Base-by-base conservation (phyloP, 805 yeast species). In the Diddensiella caesifluorescens region DNA sequence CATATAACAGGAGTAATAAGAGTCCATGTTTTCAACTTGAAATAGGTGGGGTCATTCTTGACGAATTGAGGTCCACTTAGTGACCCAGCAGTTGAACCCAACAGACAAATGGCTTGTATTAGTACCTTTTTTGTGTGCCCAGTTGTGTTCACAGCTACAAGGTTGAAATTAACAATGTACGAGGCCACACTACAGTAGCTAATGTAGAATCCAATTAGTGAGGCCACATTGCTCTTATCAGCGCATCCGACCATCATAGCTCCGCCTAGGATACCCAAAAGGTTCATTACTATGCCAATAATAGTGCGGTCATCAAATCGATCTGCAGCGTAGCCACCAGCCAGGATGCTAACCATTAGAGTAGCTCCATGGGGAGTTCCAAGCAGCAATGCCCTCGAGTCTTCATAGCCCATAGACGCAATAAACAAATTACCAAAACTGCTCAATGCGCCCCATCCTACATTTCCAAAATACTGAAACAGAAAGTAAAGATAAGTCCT, bases 51-150 rank as follows among this genome's bases (percentile, higher is more conserved):
- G n/a, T n/a, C n/a, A n/a, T n/a, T n/a, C n/a, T n/a, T n/a, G 64
- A 82, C 82, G 16, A 81, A 68, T 58, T 80, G 86, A 4, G 89
- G 86, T 2, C 86, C 88, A 43, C 78, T 71, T 31, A 80, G 65
- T 56, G 79, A 77, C 13, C 83, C 82, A 33, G 75, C 71, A 26
- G 83, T 75, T 55, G 79, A 82, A 4, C 75, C 79, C 42, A 80
- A 68, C 59, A 81, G 67, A 34, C 71, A 73, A 26, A 77, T 57
- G 5, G 79, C 79, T 41, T 74, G 74, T 18, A 75, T 70, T 4
- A 77, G 69, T 51, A 77, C 66, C 52, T 80, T 77, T 60, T 83
- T 83, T 12, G 88, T 80, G 47, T 74, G 72, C 9, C 89, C 90
- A 2, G 86, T 77, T 28, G 78, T 71, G 55, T 81, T 69, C 1